Conservation (phyloP, 805 yeast genomes). For the Nakazawaea wyomingensis region DNA sequence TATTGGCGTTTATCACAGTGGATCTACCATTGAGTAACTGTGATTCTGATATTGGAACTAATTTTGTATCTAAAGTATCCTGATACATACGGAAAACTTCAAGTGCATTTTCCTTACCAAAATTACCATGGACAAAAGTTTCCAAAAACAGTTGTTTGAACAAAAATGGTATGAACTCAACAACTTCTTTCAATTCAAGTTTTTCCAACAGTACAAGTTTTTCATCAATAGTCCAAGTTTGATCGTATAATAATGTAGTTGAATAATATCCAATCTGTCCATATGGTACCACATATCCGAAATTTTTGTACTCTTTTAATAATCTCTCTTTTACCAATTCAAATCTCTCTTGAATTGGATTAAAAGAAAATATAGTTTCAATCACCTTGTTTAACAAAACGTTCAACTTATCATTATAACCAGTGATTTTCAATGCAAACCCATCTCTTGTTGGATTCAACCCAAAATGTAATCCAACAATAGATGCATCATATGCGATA, state of each 20-base stretch:
- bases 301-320: constrained; percentile 59
- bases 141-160: constrained; percentile 61
- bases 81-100: constrained; percentile 40
- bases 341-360: constrained; percentile 54
- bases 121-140: constrained; percentile 74
- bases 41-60: constrained; percentile 34
- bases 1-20: constrained; percentile 33
- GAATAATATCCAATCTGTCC: constrained; percentile 64
- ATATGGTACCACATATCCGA: constrained; percentile 72
- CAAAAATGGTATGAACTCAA: constrained; percentile 46
- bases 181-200: constrained; percentile 46
- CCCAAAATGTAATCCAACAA: constrained; percentile 67
- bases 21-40: constrained; percentile 41
- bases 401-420: constrained; percentile 79
- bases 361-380: constrained; percentile 44
- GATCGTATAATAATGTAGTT: constrained; percentile 64
- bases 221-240: constrained; percentile 60
- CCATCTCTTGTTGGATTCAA: constrained; percentile 67
- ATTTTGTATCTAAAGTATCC: constrained; percentile 22
- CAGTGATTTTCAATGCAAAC: constrained; percentile 58
- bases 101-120: constrained; percentile 47
- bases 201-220: constrained; percentile 44
- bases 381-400: constrained; percentile 58
- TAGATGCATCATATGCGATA: constrained; percentile 73
- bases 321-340: constrained; percentile 60